Percentiles rank a stretch among this genome's conserved stretches.
Conservation (phyloP, 352 stramenopile species). For the Chrysophaeum taylorii region DNA sequence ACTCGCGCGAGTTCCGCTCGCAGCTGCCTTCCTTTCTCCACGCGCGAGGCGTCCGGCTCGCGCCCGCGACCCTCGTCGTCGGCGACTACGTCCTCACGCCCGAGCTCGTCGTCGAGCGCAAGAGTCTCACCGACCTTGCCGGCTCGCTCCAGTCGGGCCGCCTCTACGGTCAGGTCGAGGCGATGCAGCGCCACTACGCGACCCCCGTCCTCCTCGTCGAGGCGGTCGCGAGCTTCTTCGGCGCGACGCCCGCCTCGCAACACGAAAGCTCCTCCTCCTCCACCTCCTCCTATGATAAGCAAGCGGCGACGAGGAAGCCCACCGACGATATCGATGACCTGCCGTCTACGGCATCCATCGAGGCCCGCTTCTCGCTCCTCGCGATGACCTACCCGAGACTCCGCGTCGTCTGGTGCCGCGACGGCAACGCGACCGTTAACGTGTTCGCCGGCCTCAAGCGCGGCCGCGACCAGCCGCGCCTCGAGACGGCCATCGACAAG, state of each 20-base stretch:
- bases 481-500: conserved; percentile 53
- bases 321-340: conserved; percentile 68
- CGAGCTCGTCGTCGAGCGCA: conserved; percentile 91
- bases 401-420: conserved; percentile 84
- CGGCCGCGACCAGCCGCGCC: conserved; percentile 62
- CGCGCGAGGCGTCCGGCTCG: conserved; percentile 73
- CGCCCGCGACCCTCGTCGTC: conserved; percentile 86
- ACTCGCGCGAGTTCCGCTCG: conserved; percentile 92
- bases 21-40: conserved; percentile 91
- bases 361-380: conserved; percentile 64
- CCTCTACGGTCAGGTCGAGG: conserved; percentile 82
- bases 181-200: conserved; percentile 67
- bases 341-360: not conserved
- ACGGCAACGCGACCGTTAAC: conserved; percentile 66
- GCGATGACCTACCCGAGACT: conserved; percentile 84
- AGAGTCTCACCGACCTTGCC: conserved; percentile 88
- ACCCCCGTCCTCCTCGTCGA: conserved; percentile 90
- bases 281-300: too few species aligned
- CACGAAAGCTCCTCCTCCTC: not conserved
- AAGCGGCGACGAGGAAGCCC: conserved; percentile 71
- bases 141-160: conserved; percentile 84
- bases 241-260: not conserved
- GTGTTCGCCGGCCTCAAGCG: conserved; percentile 67
- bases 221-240: conserved; percentile 35
- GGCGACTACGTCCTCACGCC: conserved; percentile 95